Conservation (phyloP, 2,329 filamentous ascomycete species). For the Ceratocystis diversiconidia region DNA sequence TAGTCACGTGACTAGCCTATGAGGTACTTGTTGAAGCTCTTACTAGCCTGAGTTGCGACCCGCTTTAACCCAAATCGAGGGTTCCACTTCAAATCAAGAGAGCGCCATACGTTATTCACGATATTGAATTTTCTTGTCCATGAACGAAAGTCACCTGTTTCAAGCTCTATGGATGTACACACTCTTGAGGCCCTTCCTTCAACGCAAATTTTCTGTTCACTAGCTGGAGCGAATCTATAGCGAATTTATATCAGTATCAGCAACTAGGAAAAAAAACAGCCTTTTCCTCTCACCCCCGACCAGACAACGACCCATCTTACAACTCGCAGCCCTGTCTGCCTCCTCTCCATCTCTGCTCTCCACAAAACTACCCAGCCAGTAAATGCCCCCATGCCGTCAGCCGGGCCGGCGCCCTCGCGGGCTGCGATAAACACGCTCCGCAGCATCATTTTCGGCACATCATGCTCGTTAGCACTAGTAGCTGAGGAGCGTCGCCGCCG, state of each 20-base stretch:
- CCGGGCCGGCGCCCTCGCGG: slow-evolving; percentile 39
- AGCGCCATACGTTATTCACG: slow-evolving; percentile 1
- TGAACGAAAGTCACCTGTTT: background rate
- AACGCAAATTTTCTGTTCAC: too few relatives aligned
- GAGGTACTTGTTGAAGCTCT: background rate
- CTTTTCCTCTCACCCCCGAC: background rate
- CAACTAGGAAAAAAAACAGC: background rate
- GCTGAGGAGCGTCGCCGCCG: slow-evolving; percentile 43
- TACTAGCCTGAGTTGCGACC: background rate
- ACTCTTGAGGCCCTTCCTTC: too few relatives aligned
- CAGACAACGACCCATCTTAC: background rate
- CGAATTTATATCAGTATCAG: too few relatives aligned
- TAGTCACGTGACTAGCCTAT: too few relatives aligned
- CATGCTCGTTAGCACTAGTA: slow-evolving; percentile 40
- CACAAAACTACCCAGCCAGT: background rate
- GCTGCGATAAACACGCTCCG: slow-evolving; percentile 41
- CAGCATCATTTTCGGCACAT: slow-evolving; percentile 41
- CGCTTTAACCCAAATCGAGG: background rate
- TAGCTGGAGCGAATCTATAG: too few relatives aligned
- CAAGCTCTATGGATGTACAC: too few relatives aligned
- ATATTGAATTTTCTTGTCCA: background rate
- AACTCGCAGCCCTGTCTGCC: background rate
- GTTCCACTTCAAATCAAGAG: background rate
- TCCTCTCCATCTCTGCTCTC: background rate
- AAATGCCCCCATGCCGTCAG: slow-evolving; percentile 29